Conservation (phyloP, 139 green algal genomes). For the Parachlorella kessleri region DNA sequence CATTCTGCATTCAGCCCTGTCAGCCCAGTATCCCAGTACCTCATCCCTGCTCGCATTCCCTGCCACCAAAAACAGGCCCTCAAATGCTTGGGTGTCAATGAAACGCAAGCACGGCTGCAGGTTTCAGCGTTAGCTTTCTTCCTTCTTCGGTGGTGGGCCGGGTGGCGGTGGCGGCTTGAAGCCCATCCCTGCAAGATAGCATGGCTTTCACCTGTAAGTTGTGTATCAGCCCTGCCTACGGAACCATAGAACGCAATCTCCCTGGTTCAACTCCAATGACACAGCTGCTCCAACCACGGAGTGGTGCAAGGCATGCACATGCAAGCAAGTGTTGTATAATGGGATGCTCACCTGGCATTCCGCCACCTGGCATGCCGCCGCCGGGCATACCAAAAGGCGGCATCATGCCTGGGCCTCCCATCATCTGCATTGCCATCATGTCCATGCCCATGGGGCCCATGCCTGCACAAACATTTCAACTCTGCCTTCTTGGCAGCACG, state of each 20-base stretch:
- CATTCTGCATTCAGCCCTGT: too few species aligned
- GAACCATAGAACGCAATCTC: neutral
- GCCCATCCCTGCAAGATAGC: neutral
- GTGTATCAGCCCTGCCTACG: too few species aligned
- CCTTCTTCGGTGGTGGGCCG: slow-evolving; percentile 6
- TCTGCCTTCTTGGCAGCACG: too few species aligned
- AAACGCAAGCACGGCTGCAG: too few species aligned
- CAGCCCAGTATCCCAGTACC: too few species aligned
- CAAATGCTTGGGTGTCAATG: too few species aligned
- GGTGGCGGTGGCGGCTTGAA: slow-evolving; percentile 35
- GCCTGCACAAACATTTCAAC: too few species aligned
- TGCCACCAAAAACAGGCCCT: too few species aligned
- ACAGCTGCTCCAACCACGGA: neutral
- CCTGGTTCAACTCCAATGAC: neutral
- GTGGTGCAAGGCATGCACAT: neutral
- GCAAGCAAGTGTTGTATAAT: neutral
- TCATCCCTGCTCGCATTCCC: too few species aligned
- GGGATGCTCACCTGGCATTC: neutral
- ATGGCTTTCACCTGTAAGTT: too few species aligned
- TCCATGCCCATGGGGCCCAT: slow-evolving; percentile 29
- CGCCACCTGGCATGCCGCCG: neutral
- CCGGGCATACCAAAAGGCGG: slow-evolving; percentile 16
- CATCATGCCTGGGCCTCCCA: slow-evolving; percentile 28
- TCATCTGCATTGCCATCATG: slow-evolving; percentile 27
- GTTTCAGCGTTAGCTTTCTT: neutral